These are phyloP conservation scores for Leonotis leonurus DNA, from an alignment of 257 asterid genomes.

Conservation along the genomic window DNA sequence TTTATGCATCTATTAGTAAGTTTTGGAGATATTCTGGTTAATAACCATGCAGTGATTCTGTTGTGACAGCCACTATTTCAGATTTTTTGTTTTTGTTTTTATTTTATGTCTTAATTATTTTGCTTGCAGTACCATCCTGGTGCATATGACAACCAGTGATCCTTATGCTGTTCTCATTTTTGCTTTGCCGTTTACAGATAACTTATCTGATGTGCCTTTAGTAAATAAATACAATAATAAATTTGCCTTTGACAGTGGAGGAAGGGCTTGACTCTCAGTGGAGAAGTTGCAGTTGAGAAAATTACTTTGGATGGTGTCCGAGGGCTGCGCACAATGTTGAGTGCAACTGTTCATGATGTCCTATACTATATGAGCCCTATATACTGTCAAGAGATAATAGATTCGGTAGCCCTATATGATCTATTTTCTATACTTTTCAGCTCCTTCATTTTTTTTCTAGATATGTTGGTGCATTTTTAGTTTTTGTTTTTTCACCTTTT, in stretches of 20 bases:
- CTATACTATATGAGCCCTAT: constrained; percentile 98
- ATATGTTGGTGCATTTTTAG: background rate
- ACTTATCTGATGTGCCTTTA: too few relatives aligned
- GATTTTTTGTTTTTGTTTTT: background rate
- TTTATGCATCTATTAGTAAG: background rate
- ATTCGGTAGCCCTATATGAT: constrained; percentile 75
- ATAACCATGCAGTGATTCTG: constrained; percentile 1
- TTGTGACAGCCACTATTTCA: background rate
- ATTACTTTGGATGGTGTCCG: constrained; percentile 92
- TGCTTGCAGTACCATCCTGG: constrained; percentile 4
- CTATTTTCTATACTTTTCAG: constrained; percentile 4
- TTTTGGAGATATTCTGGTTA: background rate
- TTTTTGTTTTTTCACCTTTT: background rate
- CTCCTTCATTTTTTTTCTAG: background rate
- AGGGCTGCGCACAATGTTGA: constrained; percentile 76
- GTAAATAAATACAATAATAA: too few relatives aligned
- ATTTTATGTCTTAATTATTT: background rate
- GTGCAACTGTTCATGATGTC: constrained; percentile 98
- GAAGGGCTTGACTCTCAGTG: constrained; percentile 79
- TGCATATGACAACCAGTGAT: background rate
- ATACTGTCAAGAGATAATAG: constrained; percentile 88
- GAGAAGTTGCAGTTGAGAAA: constrained; percentile 88
- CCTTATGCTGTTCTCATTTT: background rate
- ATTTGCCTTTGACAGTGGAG: constrained; percentile 66
- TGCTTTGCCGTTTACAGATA: background rate